phyloP scores from a whole-genome alignment of 257 asterid genomes.

The Nicotiana knightiana region DNA sequence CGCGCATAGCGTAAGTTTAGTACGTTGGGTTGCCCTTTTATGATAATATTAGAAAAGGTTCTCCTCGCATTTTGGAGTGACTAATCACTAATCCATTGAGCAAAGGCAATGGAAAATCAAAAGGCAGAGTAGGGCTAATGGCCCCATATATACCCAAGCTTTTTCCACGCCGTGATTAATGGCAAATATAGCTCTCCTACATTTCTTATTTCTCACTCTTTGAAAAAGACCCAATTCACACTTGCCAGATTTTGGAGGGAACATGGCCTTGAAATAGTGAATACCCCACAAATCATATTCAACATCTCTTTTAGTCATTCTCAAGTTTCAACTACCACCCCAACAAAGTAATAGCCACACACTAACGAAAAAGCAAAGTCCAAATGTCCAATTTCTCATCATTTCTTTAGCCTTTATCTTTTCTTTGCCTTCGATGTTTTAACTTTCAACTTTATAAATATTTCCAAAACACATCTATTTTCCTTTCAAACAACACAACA shows the following conservation, averaged over 20 bases:
- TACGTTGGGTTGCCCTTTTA: no score
- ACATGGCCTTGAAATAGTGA: not conserved
- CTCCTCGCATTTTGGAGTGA: not conserved
- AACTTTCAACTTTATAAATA: conserved; percentile 1
- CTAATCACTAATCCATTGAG: not conserved
- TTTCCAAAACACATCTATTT: not conserved
- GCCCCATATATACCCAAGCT: not conserved
- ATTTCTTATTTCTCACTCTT: conserved; percentile 31
- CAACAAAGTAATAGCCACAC: not conserved
- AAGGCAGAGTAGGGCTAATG: not conserved
- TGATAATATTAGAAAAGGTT: not conserved
- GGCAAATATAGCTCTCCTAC: conserved; percentile 13
- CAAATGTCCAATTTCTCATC: conserved; percentile 6
- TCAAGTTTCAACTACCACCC: conserved; percentile 23
- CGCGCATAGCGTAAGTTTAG: no score
- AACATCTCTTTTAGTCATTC: conserved; percentile 12
- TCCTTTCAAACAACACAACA: not conserved
- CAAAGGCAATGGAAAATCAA: not conserved
- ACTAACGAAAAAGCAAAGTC: not conserved
- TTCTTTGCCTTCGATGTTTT: not conserved
- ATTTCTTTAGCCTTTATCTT: not conserved
- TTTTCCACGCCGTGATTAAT: conserved; percentile 29
- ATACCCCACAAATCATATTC: conserved; percentile 17
- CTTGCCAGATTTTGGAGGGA: conserved; percentile 8
- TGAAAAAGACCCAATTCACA: conserved; percentile 4